Conservation (phyloP, 257 asterid species). For the Linderniella brevidens region DNA sequence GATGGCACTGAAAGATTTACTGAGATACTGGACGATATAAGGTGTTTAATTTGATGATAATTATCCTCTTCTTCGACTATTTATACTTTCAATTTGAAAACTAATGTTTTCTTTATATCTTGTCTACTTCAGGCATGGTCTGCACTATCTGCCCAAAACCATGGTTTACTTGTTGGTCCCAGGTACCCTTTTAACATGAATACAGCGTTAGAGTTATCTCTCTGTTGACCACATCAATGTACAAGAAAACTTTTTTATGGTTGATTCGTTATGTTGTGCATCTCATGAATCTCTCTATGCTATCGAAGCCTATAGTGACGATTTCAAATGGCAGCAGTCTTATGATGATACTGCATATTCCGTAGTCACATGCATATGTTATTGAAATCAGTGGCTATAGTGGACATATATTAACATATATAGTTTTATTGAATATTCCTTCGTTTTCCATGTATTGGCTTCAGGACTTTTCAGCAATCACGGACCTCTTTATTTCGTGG, state of each 20-base stretch:
- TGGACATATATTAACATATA: too few species aligned
- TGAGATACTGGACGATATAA: conserved; percentile 67
- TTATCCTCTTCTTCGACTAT: conserved; percentile 5
- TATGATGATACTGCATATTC: too few species aligned
- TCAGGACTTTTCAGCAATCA: conserved; percentile 67
- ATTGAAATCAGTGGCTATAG: too few species aligned
- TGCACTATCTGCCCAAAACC: conserved; percentile 70
- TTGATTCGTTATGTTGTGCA: too few species aligned
- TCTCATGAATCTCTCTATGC: too few species aligned
- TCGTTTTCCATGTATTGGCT: conserved; percentile 2
- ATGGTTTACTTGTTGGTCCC: conserved; percentile 92
- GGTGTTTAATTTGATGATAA: conserved; percentile 19
- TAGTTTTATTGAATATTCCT: too few species aligned
- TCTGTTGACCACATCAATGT: too few species aligned
- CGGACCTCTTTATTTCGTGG: conserved; percentile 75
- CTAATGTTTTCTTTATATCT: conserved; percentile 4
- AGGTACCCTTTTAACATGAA: conserved; percentile 29
- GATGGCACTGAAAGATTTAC: conserved; percentile 69
- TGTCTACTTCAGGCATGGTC: conserved; percentile 65
- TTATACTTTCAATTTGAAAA: conserved; percentile 10
- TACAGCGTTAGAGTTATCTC: conserved; percentile 3
- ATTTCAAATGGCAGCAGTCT: too few species aligned
- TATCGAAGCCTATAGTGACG: too few species aligned
- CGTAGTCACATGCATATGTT: too few species aligned
- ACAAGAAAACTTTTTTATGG: too few species aligned